These are phyloP conservation scores for Kalmanozyma brasiliensis DNA, from an alignment of 1,284 basidiomycete species.

Conservation along the genomic window DNA sequence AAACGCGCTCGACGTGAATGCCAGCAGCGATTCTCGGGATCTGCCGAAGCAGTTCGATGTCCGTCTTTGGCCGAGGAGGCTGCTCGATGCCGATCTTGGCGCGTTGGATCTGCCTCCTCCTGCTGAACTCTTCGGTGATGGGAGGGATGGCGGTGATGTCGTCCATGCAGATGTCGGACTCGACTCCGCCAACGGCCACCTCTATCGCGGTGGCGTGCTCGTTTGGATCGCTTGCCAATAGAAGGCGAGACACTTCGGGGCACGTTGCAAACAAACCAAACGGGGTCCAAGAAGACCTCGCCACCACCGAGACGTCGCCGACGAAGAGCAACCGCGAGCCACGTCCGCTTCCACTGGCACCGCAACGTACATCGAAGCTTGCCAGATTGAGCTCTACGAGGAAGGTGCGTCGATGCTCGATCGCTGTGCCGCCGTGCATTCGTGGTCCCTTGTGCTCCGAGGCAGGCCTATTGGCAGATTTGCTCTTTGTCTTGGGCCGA, in stretches of 20 bases:
- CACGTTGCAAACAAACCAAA: conserved; percentile 54
- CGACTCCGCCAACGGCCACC: conserved; percentile 41
- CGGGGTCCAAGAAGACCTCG: conserved; percentile 58
- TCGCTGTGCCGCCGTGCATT: conserved; percentile 1
- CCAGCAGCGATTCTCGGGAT: conserved; percentile 47
- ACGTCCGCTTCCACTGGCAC: conserved; percentile 6
- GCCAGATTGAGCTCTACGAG: conserved; percentile 33
- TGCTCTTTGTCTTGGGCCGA: not conserved
- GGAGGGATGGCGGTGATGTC: conserved; percentile 34
- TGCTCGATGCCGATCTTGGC: conserved; percentile 23
- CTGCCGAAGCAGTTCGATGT: conserved; percentile 23
- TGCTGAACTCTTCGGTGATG: conserved; percentile 18
- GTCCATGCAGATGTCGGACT: conserved; percentile 32
- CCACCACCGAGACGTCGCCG: conserved; percentile 27
- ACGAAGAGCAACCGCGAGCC: conserved; percentile 35
- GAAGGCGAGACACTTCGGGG: conserved; percentile 17
- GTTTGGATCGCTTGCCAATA: conserved; percentile 59
- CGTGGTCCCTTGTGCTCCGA: not conserved
- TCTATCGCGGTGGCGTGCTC: conserved; percentile 54
- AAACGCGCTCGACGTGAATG: conserved; percentile 35
- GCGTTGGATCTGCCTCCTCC: conserved; percentile 19
- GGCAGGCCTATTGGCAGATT: not conserved
- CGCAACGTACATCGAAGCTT: conserved; percentile 39
- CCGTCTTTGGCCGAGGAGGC: conserved; percentile 19
- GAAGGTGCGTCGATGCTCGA: conserved; percentile 61